phyloP scores from a whole-genome alignment of 345 rosid species.

The Laguncularia racemosa region DNA sequence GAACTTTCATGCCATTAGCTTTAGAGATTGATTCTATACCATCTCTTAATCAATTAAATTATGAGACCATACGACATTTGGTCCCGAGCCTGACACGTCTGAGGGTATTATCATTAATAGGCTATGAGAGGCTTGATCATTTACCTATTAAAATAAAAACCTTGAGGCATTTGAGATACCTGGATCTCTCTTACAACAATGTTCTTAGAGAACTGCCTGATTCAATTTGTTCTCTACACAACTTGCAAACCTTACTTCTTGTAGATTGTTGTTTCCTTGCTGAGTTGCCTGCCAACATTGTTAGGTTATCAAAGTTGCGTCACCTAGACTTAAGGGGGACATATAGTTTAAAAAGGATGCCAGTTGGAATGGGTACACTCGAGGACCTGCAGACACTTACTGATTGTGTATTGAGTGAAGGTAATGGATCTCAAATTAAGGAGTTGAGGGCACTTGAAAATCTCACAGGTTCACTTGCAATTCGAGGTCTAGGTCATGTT shows the following conservation, averaged over 20 bases:
- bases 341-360: conserved; percentile 13
- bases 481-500: conserved; percentile 13
- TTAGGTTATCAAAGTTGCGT: conserved; percentile 12
- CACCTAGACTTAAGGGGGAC: conserved; percentile 19
- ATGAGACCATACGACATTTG: background rate
- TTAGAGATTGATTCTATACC: background rate
- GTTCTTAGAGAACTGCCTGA: conserved; percentile 11
- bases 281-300: conserved; percentile 12
- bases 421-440: background rate
- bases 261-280: conserved; percentile 6
- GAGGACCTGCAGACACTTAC: conserved; percentile 13
- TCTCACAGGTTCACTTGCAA: conserved; percentile 19
- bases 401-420: conserved; percentile 17
- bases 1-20: conserved; percentile 13
- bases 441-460: conserved; percentile 15
- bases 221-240: conserved; percentile 6
- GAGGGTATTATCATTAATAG: conserved; percentile 12
- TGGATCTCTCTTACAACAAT: conserved; percentile 7
- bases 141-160: conserved; percentile 8
- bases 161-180: conserved; percentile 12
- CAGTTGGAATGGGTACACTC: conserved; percentile 6
- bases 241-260: conserved; percentile 20
- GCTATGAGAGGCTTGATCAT: background rate
- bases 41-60: conserved; percentile 1
- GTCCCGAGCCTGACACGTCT: conserved; percentile 6